These are phyloP conservation scores for Aspergillus fumigatus DNA, from an alignment of 2,329 filamentous ascomycete genomes.

Conservation along the genomic window DNA sequence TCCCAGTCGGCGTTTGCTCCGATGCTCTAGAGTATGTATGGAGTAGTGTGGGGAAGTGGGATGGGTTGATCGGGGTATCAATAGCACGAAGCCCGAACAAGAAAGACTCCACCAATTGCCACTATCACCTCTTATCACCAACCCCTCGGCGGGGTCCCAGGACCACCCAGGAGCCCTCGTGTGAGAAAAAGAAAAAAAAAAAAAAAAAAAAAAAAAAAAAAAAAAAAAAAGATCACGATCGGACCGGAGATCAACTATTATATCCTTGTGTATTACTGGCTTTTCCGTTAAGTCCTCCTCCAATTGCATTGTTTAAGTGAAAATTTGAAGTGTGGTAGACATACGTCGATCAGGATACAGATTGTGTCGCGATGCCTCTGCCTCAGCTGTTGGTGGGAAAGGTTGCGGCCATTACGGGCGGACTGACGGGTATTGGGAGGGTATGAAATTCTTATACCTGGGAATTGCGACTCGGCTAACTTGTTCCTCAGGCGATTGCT, in stretches of 20 bases:
- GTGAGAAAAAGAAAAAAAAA: too few species aligned
- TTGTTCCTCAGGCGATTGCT: conserved; percentile 58
- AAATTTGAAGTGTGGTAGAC: not conserved
- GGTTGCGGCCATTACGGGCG: conserved; percentile 80
- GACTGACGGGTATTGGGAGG: conserved; percentile 78
- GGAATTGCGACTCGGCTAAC: not conserved
- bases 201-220: too few species aligned
- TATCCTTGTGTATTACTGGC: not conserved
- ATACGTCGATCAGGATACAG: not conserved
- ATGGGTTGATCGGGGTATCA: conserved; percentile 27
- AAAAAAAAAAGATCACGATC: not conserved
- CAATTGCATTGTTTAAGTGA: not conserved
- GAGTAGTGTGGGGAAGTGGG: conserved; percentile 13
- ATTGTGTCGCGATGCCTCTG: conserved; percentile 21
- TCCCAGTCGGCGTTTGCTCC: not conserved
- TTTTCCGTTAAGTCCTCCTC: not conserved
- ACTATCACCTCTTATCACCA: conserved; percentile 16
- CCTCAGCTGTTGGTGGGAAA: conserved; percentile 63
- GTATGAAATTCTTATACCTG: conserved; percentile 16
- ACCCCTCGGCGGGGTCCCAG: conserved; percentile 6
- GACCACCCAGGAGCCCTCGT: not conserved
- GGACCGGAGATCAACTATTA: not conserved
- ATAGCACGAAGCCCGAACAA: conserved; percentile 23
- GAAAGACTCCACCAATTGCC: conserved; percentile 14
- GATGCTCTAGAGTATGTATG: not conserved